Conservation (phyloP, 305 asterid genomes). For the Fraxinus velutina region DNA sequence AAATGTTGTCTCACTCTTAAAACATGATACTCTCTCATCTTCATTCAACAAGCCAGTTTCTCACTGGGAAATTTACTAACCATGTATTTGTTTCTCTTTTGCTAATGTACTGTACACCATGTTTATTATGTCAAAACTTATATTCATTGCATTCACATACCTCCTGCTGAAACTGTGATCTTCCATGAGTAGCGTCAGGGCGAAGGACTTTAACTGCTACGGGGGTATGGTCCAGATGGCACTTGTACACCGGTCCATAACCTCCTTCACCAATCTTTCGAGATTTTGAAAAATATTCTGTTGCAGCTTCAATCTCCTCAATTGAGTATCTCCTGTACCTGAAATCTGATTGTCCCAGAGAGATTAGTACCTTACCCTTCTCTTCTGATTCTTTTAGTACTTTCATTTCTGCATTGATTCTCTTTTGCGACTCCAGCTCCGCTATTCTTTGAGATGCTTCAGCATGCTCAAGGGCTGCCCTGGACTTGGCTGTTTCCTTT, state of each 20-base stretch:
- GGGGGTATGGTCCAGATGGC: slow-evolving; percentile 67
- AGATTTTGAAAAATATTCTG: slow-evolving; percentile 52
- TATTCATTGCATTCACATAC: slow-evolving; percentile 24
- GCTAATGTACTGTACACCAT: background rate
- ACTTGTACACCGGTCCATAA: slow-evolving; percentile 70
- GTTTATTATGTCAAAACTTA: background rate
- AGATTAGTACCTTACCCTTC: slow-evolving; percentile 24
- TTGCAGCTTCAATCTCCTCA: slow-evolving; percentile 67
- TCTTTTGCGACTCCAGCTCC: slow-evolving; percentile 60
- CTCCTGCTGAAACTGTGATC: slow-evolving; percentile 81
- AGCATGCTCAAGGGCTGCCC: slow-evolving; percentile 56
- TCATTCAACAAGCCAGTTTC: background rate
- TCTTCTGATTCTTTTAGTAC: slow-evolving; percentile 52
- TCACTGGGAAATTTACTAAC: background rate
- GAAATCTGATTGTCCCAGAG: slow-evolving; percentile 30
- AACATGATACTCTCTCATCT: background rate
- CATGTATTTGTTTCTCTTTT: background rate
- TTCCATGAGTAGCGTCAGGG: slow-evolving; percentile 75
- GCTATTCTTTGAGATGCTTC: slow-evolving; percentile 70
- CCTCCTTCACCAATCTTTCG: slow-evolving; percentile 81
- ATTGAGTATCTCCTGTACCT: slow-evolving; percentile 64
- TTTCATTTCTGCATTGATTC: slow-evolving; percentile 60
- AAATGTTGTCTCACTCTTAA: background rate
- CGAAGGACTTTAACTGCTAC: slow-evolving; percentile 74
- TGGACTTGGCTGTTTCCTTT: slow-evolving; percentile 55